Evolutionary conservation across 192 early-diverging fungal species (phyloP), one percentile per base, ranked within the genome.

Genomic region (Coemansia sp.): DNA sequence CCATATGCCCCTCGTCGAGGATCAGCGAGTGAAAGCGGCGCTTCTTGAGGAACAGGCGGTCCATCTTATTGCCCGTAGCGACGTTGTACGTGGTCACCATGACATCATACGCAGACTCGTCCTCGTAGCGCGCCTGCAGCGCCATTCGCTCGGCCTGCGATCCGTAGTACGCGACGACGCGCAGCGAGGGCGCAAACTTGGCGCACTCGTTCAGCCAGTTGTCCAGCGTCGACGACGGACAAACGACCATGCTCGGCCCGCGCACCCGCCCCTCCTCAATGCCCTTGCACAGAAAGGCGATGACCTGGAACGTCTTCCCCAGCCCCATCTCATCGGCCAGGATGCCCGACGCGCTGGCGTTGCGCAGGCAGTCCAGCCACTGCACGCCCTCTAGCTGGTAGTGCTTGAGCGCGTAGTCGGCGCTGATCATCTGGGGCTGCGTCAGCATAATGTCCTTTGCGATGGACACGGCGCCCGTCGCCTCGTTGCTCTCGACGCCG

Each of bases 121-220:
- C 84, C 12, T 73, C n/a, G n/a, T n/a, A n/a, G n/a, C n/a, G n/a
- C n/a, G n/a, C n/a, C 68, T 91, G 87, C 57, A 97, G 83, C 24
- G 78, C 82, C 37, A 87, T 86, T 11, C 98, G 91, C 57, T 86
- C 86, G 15, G 80, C 68, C 0, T 95, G 96, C 9, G 85, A 74
- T 25, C 98, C 98, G 68, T 98, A 98, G 87, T 94, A 99, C 1
- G 96, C 94, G 62, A 98, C 89, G 61, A 93, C 96, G 6, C 77
- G 76, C 22, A 98, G 89, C 7, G 85, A 70, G 41, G 98, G 98
- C 39, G 98, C 96, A 96, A 96, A 99, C 77, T 94, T 94, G 69
- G 98, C 96, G 76, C 98, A 98, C 80, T 99, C 98, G 8, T 93
- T 71, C 14, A 90, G 89, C 98, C 98, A 99, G 76, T 99, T 99